Evolutionary conservation across 2,329 filamentous ascomycete genomes (phyloP), one percentile per base, ranked within the genome.

Genomic region (Onygena corvina): DNA sequence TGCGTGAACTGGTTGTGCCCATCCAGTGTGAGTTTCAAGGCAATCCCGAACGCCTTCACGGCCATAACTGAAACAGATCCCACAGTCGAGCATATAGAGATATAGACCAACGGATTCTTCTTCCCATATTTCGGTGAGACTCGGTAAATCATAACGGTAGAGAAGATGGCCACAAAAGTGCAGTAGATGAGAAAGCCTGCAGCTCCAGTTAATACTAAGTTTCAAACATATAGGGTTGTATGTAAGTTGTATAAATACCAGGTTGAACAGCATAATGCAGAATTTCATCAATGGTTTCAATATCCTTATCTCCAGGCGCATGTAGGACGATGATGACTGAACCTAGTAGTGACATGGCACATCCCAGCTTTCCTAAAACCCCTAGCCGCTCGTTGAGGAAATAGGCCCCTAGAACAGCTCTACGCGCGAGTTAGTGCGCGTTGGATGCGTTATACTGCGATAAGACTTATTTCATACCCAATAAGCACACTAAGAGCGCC

Each of bases 51-150:
- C 3, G 92, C 92, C 73, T 98, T 98, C 68, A 96, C 86, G 27
- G 92, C 88, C 92, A 98, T 98, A 72, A 98, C 90, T 9, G 92
- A 96, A 54, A 98, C 84, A 47, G 89, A 94, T 60, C 92, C 92
- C 55, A 95, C 89, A 2, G 89, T 93, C 47, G 89, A 95, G 76
- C 92, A 98, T 59, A 98, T 96, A 58, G 89, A 95, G 58, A 98
- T 81, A 69, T 90, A 98, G 59, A 98, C 84, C 59, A 98, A 77
- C 7, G 92, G 90, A 65, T 96, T 98, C 70, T 85, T 89, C 75
- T 87, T 94, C 63, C 92, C 92, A 61, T 98, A 83, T 49, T 81
- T 71, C 0, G 92, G 92, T 5, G 88, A 86, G 56, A 98, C 76
- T 66, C 82, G 85, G 75, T 98, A 98, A 58, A 98, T 96, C 90